phyloP scores from a whole-genome alignment of 2,329 filamentous ascomycete species.

The Fusarium torreyae region DNA sequence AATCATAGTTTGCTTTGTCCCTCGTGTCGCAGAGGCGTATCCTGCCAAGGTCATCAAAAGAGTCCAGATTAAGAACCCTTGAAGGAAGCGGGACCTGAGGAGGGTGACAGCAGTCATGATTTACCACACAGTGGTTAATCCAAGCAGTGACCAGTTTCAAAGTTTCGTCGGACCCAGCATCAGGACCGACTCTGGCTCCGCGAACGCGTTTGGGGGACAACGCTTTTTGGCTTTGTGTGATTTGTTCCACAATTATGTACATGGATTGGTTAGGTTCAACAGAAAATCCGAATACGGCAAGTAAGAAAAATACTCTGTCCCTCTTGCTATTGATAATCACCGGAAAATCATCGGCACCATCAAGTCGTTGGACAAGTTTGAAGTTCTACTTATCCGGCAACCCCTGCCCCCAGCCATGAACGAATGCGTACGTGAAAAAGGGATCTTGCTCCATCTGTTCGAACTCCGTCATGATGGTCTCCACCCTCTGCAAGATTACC shows the following conservation, averaged over 20 bases:
- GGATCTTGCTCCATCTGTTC: neutral
- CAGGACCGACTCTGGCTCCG: neutral
- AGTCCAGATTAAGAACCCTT: conserved; percentile 16
- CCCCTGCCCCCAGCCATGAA: conserved; percentile 7
- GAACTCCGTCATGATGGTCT: neutral
- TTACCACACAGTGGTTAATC: conserved; percentile 2
- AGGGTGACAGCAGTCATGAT: conserved; percentile 2
- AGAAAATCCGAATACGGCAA: conserved; percentile 18
- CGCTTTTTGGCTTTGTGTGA: neutral
- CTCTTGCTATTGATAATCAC: conserved; percentile 2
- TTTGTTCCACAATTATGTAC: neutral
- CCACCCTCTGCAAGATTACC: neutral
- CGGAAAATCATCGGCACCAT: conserved; percentile 18
- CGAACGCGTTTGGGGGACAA: neutral
- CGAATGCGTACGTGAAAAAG: neutral
- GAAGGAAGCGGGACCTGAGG: conserved; percentile 7
- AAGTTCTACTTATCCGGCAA: conserved; percentile 5
- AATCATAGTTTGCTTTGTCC: rapidly evolving
- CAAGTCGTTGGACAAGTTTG: conserved; percentile 8
- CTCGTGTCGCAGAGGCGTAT: conserved; percentile 14
- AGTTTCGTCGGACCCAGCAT: neutral
- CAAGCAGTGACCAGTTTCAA: neutral
- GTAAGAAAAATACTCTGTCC: neutral
- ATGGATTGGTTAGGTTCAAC: conserved; percentile 3
- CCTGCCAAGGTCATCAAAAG: neutral